phyloP scores from a whole-genome alignment of 2,329 filamentous ascomycete genomes.

The Diaporthe sp. region DNA sequence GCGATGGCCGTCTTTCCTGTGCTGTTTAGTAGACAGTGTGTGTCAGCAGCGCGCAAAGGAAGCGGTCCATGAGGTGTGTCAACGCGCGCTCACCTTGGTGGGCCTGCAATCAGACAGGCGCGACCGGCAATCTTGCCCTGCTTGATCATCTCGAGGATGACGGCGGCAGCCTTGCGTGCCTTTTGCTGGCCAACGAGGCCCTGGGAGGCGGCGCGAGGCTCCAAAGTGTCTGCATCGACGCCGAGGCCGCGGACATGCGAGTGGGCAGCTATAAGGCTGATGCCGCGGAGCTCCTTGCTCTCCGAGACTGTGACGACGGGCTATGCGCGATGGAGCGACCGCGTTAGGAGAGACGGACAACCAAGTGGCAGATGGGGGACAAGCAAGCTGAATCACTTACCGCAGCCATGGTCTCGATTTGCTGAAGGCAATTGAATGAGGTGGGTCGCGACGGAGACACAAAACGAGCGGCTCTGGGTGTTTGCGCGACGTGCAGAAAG shows the following conservation, averaged over 20 bases:
- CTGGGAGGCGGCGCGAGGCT: conserved; percentile 87
- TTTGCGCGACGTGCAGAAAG: conserved; percentile 27
- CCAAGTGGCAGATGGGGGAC: conserved; percentile 7
- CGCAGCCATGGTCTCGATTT: conserved; percentile 38
- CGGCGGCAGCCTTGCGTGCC: conserved; percentile 93
- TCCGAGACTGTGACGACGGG: conserved; percentile 86
- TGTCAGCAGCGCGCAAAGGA: conserved; percentile 12
- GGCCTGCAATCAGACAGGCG: conserved; percentile 93
- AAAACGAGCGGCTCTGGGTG: conserved; percentile 23
- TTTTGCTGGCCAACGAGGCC: conserved; percentile 97
- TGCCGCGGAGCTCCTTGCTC: conserved; percentile 93
- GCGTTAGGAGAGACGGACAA: background rate
- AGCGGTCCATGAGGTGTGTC: background rate
- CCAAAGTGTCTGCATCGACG: conserved; percentile 90
- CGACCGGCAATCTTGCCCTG: conserved; percentile 98
- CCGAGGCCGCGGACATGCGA: conserved; percentile 97
- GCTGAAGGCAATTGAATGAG: conserved; percentile 24
- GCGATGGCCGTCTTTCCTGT: conserved; percentile 99
- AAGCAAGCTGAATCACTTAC: conserved; percentile 34
- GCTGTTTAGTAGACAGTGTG: conserved; percentile 58
- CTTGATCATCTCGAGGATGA: conserved; percentile 99
- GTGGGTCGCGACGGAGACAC: conserved; percentile 23
- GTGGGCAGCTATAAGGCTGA: conserved; percentile 98
- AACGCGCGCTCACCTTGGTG: conserved; percentile 74
- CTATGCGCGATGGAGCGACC: conserved; percentile 51